phyloP scores from a whole-genome alignment of 1,284 basidiomycete species.

The Rugosomyces carneus region DNA sequence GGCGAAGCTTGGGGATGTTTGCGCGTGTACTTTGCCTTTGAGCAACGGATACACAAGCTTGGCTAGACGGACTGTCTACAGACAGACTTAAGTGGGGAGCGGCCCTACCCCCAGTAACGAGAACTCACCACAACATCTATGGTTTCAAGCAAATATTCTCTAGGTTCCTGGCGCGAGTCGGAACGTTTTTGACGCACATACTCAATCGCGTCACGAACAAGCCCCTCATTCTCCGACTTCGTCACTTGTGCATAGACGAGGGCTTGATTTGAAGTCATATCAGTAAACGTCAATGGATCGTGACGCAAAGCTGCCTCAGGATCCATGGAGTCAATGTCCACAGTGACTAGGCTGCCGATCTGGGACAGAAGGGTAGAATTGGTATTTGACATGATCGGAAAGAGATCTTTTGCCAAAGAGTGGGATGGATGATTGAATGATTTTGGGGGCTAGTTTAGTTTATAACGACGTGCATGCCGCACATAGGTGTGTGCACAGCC shows the following conservation, averaged over 20 bases:
- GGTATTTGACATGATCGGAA: not conserved
- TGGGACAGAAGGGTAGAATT: constrained; percentile 24
- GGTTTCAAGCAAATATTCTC: constrained; percentile 4
- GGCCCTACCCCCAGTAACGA: not conserved
- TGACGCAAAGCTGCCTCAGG: constrained; percentile 34
- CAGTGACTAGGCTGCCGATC: constrained; percentile 28
- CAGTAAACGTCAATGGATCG: constrained; percentile 37
- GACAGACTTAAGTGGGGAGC: not conserved
- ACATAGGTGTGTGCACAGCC: not conserved
- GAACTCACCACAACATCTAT: constrained; percentile 33
- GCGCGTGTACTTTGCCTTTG: constrained; percentile 39
- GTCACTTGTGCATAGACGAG: constrained; percentile 34
- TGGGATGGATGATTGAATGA: not conserved
- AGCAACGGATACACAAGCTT: constrained; percentile 40
- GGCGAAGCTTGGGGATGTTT: constrained; percentile 39
- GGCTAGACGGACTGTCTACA: constrained; percentile 40
- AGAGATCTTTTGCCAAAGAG: not conserved
- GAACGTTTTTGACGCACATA: constrained; percentile 21
- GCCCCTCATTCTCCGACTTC: constrained; percentile 24
- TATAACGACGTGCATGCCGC: not conserved
- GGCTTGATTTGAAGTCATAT: constrained; percentile 47
- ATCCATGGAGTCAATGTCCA: constrained; percentile 51
- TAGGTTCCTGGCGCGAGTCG: not conserved
- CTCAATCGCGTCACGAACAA: constrained; percentile 32
- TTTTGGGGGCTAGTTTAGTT: not conserved